phyloP scores from a whole-genome alignment of 192 early-diverging fungal genomes.

The Podila verticillata region DNA sequence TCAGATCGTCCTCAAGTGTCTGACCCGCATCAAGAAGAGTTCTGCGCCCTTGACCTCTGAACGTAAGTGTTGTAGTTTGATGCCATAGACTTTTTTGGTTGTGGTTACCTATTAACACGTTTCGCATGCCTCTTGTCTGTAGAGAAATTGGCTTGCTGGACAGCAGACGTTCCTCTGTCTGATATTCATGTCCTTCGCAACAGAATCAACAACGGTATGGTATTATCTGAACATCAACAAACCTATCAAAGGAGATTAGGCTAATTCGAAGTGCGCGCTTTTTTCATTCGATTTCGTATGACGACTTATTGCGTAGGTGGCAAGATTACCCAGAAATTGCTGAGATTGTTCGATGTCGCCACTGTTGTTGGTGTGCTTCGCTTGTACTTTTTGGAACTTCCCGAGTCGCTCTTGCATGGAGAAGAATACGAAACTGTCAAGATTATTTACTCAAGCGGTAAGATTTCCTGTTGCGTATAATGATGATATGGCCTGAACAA shows the following conservation, averaged over 20 bases:
- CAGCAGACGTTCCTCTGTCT: conserved; percentile 62
- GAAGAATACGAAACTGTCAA: conserved; percentile 76
- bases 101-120: background rate
- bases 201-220: conserved; percentile 66
- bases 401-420: conserved; percentile 71
- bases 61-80: conserved; percentile 23
- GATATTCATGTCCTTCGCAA: conserved; percentile 72
- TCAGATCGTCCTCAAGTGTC: conserved; percentile 65
- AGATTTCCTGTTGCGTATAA: background rate
- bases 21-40: conserved; percentile 70
- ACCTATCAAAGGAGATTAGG: background rate
- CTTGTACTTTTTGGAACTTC: conserved; percentile 78
- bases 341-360: conserved; percentile 65
- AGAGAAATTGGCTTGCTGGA: conserved; percentile 72
- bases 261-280: background rate
- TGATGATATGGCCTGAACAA: background rate
- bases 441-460: conserved; percentile 69
- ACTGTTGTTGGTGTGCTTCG: conserved; percentile 69
- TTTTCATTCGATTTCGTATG: background rate
- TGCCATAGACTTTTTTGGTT: background rate
- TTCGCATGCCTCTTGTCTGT: background rate
- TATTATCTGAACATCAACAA: background rate
- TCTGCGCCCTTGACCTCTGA: conserved; percentile 27
- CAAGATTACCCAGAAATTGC: conserved; percentile 61
- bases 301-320: conserved; percentile 54